Evolutionary conservation across 108 stramenopile species (phyloP), one percentile per base, ranked within the genome.

Genomic region (Nitzschia palea): DNA sequence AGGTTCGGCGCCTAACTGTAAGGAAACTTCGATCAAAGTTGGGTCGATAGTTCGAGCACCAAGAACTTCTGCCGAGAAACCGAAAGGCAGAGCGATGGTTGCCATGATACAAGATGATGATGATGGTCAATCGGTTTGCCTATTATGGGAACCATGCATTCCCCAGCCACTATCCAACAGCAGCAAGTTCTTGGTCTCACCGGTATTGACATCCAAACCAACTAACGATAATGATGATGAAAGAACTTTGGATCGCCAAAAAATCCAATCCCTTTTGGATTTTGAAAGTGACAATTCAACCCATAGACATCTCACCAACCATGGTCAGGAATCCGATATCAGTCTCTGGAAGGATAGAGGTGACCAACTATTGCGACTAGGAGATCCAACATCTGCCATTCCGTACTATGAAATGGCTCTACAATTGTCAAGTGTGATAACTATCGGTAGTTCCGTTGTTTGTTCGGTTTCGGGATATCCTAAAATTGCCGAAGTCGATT

Each of bases 401-500:
- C 43, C 78, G 1, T 86, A 84, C 61, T 90, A 87, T 43, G 86
- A 90, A 65, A 74, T 55, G 10, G 84, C 85, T 9, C 55, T 87
- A 2, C 37, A 15, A 20, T n/a, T 53, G 10, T 62, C 86, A 18
- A 71, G 76, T 35, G 55, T 56, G 27, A 12, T 76, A 0, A 44
- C 74, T 15, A 56, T 87, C 12, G 89, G 84, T 20, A 59, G 62
- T 0, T 48, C 76, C 20, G 53, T 82, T 15, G 67, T 89, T 29
- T 44, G 74, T 15, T 52, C 75, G 27, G 51, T 55, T 35, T 63
- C 74, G 25, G 88, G 83, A 10, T 78, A 67, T 68, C 56, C 70
- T 6, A 70, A 77, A n/a, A 59, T 86, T 17, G 85, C 81, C 9
- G 88, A 89, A 53, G 69, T 86, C 18, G 85, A 89, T 63, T 86